A percentile compares a stretch with the other conserved stretches of the same genome.
These are phyloP conservation scores for Metarhizium sp. DNA, from an alignment of 2,329 filamentous ascomycete genomes.

Conservation along the genomic window DNA sequence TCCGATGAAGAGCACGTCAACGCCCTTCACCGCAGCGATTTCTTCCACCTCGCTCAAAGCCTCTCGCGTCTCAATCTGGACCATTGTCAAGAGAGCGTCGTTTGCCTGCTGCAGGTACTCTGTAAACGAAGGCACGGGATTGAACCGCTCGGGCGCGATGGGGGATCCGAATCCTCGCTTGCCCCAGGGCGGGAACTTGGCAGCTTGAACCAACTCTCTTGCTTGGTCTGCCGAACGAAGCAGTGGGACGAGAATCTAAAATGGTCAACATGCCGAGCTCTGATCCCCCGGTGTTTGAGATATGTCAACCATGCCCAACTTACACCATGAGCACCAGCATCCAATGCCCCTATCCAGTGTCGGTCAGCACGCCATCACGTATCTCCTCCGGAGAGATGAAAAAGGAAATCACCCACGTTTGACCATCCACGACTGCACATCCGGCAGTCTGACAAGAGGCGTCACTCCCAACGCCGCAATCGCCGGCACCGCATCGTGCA, in stretches of 20 bases:
- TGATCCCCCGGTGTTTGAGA: neutral
- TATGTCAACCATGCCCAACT: constrained; percentile 17
- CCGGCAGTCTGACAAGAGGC: constrained; percentile 42
- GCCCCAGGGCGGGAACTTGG: constrained; percentile 42
- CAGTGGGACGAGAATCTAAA: constrained; percentile 36
- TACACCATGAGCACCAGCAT: constrained; percentile 39
- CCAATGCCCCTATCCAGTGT: constrained; percentile 30
- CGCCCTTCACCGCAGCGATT: constrained; percentile 49
- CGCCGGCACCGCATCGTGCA: constrained; percentile 45
- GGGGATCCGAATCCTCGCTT: constrained; percentile 40
- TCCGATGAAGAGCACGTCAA: constrained; percentile 57
- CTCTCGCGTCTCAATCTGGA: constrained; percentile 59
- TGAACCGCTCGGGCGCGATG: constrained; percentile 33
- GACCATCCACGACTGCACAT: constrained; percentile 36
- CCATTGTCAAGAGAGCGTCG: constrained; percentile 48
- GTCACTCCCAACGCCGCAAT: constrained; percentile 36
- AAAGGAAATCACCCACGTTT: constrained; percentile 23
- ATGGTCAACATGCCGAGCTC: constrained; percentile 7
- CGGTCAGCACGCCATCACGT: neutral
- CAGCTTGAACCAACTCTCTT: constrained; percentile 32
- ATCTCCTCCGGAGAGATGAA: neutral
- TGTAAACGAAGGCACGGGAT: constrained; percentile 32
- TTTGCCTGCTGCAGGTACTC: constrained; percentile 43
- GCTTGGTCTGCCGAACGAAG: constrained; percentile 35
- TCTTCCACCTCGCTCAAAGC: constrained; percentile 51